Evolutionary conservation across 2,329 filamentous ascomycete species (phyloP).

Genomic region (Raffaelea albimanens): DNA sequence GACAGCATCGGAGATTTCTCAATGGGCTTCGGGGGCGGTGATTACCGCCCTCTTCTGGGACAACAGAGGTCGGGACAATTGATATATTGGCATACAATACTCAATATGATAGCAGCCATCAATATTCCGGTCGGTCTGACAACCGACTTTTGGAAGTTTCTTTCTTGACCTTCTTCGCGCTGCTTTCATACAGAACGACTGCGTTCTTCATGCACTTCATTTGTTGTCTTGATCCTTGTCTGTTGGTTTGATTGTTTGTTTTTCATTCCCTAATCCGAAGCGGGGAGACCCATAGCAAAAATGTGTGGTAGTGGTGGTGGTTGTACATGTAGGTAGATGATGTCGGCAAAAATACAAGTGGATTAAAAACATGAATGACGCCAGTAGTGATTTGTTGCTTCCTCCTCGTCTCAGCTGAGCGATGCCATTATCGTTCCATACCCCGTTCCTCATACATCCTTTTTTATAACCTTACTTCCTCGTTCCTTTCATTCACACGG

Average conservation of each 20-base stretch:
- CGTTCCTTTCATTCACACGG: background rate
- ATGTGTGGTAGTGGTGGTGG: background rate
- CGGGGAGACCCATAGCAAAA: slow-evolving; percentile 5
- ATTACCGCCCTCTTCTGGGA: too few species aligned
- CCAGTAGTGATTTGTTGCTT: slow-evolving; percentile 1
- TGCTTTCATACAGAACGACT: too few species aligned
- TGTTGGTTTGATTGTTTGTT: background rate
- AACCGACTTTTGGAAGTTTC: background rate
- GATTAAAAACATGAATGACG: slow-evolving; percentile 1
- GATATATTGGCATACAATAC: too few species aligned
- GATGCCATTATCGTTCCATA: too few species aligned
- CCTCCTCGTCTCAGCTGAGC: background rate
- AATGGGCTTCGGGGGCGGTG: too few species aligned
- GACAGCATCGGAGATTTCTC: too few species aligned
- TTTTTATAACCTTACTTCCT: background rate
- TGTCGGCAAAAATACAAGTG: background rate
- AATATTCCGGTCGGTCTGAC: too few species aligned
- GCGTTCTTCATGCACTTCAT: too few species aligned
- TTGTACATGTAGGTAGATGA: slow-evolving; percentile 1
- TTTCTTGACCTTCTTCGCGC: background rate
- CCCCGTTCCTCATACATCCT: background rate
- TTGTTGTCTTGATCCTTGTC: too few species aligned
- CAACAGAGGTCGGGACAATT: too few species aligned
- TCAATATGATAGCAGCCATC: too few species aligned
- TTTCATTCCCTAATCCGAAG: slow-evolving; percentile 3